Conservation (phyloP, 495 filamentous ascomycete genomes). For the Glutinoglossum americanum region DNA sequence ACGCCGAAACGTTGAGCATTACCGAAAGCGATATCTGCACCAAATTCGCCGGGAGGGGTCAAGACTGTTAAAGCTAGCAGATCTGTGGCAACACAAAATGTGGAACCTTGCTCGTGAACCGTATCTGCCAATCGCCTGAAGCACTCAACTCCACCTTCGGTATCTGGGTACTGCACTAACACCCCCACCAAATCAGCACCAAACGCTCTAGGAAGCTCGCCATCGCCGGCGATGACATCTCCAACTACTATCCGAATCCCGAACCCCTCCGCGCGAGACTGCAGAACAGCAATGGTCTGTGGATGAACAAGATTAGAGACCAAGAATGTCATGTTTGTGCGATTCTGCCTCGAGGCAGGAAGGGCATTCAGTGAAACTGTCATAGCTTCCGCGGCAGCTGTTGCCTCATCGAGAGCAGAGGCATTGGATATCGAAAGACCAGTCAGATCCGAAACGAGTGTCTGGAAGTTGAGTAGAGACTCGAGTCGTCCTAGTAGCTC, state of each 20-base stretch:
- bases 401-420: slow-evolving; percentile 81
- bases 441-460: slow-evolving; percentile 76
- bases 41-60: slow-evolving; percentile 86
- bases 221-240: slow-evolving; percentile 43
- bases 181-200: slow-evolving; percentile 79
- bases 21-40: slow-evolving; percentile 91
- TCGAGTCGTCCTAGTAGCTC: slow-evolving; percentile 38
- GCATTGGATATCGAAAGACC: slow-evolving; percentile 82
- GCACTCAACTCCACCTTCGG: slow-evolving; percentile 59
- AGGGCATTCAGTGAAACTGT: slow-evolving; percentile 72
- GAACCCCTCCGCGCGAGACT: slow-evolving; percentile 81
- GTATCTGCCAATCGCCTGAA: slow-evolving; percentile 51
- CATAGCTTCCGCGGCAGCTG: slow-evolving; percentile 94
- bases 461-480: slow-evolving; percentile 93
- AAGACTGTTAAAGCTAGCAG: slow-evolving; percentile 74
- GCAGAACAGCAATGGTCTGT: slow-evolving; percentile 73
- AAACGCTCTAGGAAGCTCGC: slow-evolving; percentile 42
- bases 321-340: slow-evolving; percentile 56
- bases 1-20: slow-evolving; percentile 91
- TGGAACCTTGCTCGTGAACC: slow-evolving; percentile 59
- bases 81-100: slow-evolving; percentile 81
- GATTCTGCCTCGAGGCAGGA: slow-evolving; percentile 49
- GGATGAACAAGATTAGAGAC: slow-evolving; percentile 71
- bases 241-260: slow-evolving; percentile 57
- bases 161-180: slow-evolving; percentile 87